Evolutionary conservation across 352 stramenopile species (phyloP).

Genomic region (Phytophthora tubulina): DNA sequence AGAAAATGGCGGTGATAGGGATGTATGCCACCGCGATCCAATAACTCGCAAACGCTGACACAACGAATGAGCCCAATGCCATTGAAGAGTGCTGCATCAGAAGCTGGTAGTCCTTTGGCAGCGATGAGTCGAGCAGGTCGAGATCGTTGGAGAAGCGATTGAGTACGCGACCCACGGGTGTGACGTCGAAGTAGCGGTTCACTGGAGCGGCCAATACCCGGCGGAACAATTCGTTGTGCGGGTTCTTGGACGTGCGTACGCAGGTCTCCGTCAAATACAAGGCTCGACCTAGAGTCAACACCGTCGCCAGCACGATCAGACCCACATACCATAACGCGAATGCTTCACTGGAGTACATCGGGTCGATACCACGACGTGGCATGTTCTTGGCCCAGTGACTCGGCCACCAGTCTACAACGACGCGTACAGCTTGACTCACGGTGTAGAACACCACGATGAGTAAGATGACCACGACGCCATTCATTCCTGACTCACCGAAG

Average conservation of each 20-base stretch:
- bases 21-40: conserved; percentile 33
- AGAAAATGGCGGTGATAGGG: conserved; percentile 18
- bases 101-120: conserved; percentile 47
- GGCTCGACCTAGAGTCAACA: conserved; percentile 24
- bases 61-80: conserved; percentile 22
- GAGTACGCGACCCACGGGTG: conserved; percentile 52
- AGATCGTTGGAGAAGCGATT: conserved; percentile 63
- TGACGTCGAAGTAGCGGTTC: conserved; percentile 61
- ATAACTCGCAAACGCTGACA: conserved; percentile 30
- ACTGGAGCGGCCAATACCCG: conserved; percentile 53
- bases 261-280: conserved; percentile 38
- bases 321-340: conserved; percentile 48
- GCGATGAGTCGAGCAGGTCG: conserved; percentile 54
- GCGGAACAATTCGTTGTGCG: conserved; percentile 48
- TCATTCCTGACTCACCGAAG: conserved; percentile 35
- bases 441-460: conserved; percentile 19
- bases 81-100: conserved; percentile 34
- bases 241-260: conserved; percentile 32
- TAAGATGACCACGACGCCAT: conserved; percentile 24
- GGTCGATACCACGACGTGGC: conserved; percentile 5
- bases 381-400: conserved; percentile 44
- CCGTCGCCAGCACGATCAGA: conserved; percentile 33
- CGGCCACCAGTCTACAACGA: conserved; percentile 41
- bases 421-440: conserved; percentile 30
- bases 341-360: conserved; percentile 15